These are phyloP conservation scores for Hortiboletus campestris DNA, from an alignment of 768 basidiomycete species.

Conservation along the genomic window DNA sequence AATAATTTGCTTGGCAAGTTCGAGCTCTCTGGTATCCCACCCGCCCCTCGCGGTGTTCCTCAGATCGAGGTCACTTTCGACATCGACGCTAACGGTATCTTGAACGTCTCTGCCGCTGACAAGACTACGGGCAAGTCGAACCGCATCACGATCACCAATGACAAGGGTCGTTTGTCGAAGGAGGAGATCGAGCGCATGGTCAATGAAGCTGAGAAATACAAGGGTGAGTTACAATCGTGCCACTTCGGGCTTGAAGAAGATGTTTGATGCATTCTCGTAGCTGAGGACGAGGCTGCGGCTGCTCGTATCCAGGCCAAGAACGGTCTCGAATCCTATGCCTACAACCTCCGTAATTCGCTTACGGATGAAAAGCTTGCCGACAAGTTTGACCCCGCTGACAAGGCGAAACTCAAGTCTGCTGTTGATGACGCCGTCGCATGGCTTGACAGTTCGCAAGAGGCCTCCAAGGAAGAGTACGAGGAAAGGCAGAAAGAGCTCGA, in stretches of 20 bases:
- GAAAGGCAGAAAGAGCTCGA: constrained; percentile 93
- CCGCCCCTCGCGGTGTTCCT: constrained; percentile 96
- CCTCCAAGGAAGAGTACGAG: constrained; percentile 92
- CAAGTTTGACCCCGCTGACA: constrained; percentile 87
- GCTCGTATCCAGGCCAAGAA: constrained; percentile 87
- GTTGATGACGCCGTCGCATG: constrained; percentile 83
- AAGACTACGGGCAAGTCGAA: constrained; percentile 97
- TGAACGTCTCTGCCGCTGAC: constrained; percentile 93
- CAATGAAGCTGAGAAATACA: constrained; percentile 89
- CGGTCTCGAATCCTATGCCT: constrained; percentile 88
- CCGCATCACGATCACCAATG: constrained; percentile 92
- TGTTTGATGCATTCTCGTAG: constrained; percentile 33
- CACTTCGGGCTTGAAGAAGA: constrained; percentile 7
- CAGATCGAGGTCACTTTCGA: constrained; percentile 98
- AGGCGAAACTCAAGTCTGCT: constrained; percentile 74
- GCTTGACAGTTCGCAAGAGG: constrained; percentile 88
- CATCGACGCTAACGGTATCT: constrained; percentile 94
- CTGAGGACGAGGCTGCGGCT: constrained; percentile 85
- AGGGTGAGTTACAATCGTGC: constrained; percentile 42
- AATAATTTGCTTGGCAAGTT: constrained; percentile 99
- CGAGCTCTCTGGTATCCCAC: constrained; percentile 94
- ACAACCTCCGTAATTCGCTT: constrained; percentile 91
- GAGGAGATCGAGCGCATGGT: constrained; percentile 99
- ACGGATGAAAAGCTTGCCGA: constrained; percentile 80
- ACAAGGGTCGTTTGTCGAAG: constrained; percentile 95